Conservation (phyloP, 805 yeast genomes). For the Candida pseudoglaebosa region DNA sequence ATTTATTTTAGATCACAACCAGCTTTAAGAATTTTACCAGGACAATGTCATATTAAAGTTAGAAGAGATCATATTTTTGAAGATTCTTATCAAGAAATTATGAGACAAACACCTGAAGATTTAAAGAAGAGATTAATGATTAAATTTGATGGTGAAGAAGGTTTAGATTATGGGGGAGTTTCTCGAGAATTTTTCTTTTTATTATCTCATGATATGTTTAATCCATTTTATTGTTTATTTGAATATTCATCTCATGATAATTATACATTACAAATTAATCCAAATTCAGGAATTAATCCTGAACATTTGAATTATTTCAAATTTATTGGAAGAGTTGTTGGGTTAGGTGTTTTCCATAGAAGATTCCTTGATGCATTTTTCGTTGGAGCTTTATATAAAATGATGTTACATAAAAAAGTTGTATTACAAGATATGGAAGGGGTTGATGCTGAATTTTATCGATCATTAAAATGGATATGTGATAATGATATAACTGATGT, state of each 20-base stretch:
- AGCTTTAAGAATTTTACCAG: constrained; percentile 93
- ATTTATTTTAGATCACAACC: constrained; percentile 98
- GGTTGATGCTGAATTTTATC: constrained; percentile 94
- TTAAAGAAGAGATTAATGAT: constrained; percentile 96
- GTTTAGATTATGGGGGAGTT: constrained; percentile 99
- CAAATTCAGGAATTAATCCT: constrained; percentile 94
- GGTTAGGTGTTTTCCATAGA: constrained; percentile 96
- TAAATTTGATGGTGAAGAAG: constrained; percentile 98
- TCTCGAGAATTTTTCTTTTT: constrained; percentile 96
- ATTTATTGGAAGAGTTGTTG: constrained; percentile 97
- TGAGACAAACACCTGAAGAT: constrained; percentile 99
- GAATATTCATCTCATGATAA: constrained; percentile 98
- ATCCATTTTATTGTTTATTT: constrained; percentile 94
- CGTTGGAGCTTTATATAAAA: constrained; percentile 95
- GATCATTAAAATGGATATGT: constrained; percentile 91
- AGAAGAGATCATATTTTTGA: constrained; percentile 95
- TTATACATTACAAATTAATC: constrained; percentile 95
- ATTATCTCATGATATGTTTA: constrained; percentile 96
- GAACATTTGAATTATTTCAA: constrained; percentile 98
- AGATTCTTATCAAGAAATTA: constrained; percentile 95
- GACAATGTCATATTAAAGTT: constrained; percentile 97
- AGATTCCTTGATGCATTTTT: constrained; percentile 97
- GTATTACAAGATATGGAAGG: constrained; percentile 97
- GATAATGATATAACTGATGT: constrained; percentile 87
- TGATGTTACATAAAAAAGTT: constrained; percentile 94